Conservation (phyloP, 2,329 filamentous ascomycete species). For the Aspergillus vadensis region DNA sequence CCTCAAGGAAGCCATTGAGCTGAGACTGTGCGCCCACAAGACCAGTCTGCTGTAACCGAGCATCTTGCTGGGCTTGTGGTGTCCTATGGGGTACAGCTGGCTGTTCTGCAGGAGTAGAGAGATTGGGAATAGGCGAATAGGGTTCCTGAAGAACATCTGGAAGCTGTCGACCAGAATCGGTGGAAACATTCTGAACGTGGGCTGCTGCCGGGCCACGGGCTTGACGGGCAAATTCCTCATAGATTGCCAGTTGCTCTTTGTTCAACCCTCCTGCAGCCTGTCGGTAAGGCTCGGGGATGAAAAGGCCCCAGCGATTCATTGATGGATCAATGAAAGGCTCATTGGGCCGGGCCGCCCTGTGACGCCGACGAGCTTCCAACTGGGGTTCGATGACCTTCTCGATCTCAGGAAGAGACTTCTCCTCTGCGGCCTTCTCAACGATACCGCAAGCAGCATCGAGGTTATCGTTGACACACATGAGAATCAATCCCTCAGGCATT, state of each 20-base stretch:
- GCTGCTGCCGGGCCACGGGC: conserved; percentile 63
- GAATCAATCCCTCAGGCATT: conserved; percentile 88
- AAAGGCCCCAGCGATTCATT: conserved; percentile 87
- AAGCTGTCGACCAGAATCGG: conserved; percentile 62
- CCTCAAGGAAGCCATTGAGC: conserved; percentile 63
- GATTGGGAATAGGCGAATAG: conserved; percentile 60
- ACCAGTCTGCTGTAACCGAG: conserved; percentile 41
- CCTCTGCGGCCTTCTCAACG: conserved; percentile 93
- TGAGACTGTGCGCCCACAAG: conserved; percentile 49
- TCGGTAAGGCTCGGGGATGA: conserved; percentile 91
- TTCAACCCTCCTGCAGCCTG: conserved; percentile 82
- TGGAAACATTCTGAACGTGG: conserved; percentile 58
- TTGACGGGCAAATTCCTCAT: conserved; percentile 92
- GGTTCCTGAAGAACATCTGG: conserved; percentile 65
- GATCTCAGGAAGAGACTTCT: conserved; percentile 89
- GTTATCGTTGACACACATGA: conserved; percentile 99
- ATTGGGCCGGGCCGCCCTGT: conserved; percentile 72
- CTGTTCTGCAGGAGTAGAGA: conserved; percentile 64
- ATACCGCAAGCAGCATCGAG: conserved; percentile 89
- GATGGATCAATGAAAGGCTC: conserved; percentile 81
- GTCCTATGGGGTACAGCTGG: conserved; percentile 62
- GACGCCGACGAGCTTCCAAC: conserved; percentile 73
- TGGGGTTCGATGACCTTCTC: conserved; percentile 87
- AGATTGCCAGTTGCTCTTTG: conserved; percentile 89
- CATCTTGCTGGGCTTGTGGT: conserved; percentile 53